A percentile compares a stretch with the other conserved stretches of the same genome.
These are phyloP conservation scores for Aureobasidium sp. DNA, from an alignment of 2,329 filamentous ascomycete genomes.

Conservation along the genomic window DNA sequence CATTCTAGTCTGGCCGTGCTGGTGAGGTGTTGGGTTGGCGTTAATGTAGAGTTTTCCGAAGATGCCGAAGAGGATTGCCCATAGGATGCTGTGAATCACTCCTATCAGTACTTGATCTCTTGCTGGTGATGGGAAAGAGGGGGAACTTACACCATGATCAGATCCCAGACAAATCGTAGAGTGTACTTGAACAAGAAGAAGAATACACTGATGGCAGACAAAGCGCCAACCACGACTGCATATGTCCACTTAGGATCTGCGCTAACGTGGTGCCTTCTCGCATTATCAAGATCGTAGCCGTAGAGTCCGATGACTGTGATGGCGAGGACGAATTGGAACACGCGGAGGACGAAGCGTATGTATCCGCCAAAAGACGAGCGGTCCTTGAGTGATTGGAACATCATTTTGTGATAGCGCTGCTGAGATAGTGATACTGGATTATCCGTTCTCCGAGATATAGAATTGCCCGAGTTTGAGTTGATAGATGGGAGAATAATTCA, in stretches of 20 bases:
- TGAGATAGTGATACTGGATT: neutral
- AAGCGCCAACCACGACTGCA: conserved; percentile 73
- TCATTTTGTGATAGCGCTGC: too few species aligned
- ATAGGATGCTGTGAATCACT: conserved; percentile 66
- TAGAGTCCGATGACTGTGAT: conserved; percentile 85
- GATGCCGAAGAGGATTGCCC: conserved; percentile 84
- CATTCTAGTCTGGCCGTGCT: conserved; percentile 73
- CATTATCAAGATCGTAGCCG: conserved; percentile 69
- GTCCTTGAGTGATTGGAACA: conserved; percentile 16
- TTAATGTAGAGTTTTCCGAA: conserved; percentile 86
- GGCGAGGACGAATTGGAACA: conserved; percentile 80
- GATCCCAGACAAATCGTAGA: conserved; percentile 73
- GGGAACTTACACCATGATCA: conserved; percentile 63
- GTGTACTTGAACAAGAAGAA: conserved; percentile 67
- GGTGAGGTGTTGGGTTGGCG: conserved; percentile 62
- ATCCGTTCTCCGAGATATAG: neutral
- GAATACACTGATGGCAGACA: conserved; percentile 67
- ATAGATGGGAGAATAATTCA: neutral
- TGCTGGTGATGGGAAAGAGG: too few species aligned
- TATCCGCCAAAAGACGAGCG: conserved; percentile 3
- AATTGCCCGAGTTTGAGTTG: neutral
- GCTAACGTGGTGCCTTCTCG: conserved; percentile 55
- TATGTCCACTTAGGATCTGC: conserved; percentile 81
- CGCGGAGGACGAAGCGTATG: conserved; percentile 69
- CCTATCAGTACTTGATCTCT: too few species aligned